These are phyloP conservation scores for Daldinia concentrica DNA, from an alignment of 495 filamentous ascomycete species.

Conservation along the genomic window DNA sequence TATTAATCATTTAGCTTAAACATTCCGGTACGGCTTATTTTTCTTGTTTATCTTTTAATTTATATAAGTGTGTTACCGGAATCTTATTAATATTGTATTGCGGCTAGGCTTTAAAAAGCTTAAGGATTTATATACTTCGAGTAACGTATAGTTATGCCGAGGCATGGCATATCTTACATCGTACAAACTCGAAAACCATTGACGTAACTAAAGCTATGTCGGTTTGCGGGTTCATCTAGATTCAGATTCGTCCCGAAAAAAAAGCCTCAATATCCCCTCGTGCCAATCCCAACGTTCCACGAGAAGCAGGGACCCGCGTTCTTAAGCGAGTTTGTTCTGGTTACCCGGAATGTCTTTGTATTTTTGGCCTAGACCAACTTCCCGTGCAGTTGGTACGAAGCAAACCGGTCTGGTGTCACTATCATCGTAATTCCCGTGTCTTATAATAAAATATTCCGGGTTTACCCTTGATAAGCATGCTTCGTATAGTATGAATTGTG, in stretches of 20 bases:
- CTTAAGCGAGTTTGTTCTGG: not conserved
- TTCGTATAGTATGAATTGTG: not conserved
- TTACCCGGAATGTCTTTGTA: not conserved
- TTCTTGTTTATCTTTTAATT: too few species aligned
- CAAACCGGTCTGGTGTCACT: not conserved
- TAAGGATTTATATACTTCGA: too few species aligned
- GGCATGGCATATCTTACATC: not conserved
- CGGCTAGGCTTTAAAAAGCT: too few species aligned
- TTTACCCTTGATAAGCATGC: not conserved
- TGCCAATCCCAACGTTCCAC: not conserved
- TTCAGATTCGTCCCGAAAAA: not conserved
- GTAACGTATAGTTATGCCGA: not conserved
- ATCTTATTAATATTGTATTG: too few species aligned
- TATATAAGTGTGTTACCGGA: too few species aligned
- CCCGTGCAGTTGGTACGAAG: not conserved
- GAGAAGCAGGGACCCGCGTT: not conserved
- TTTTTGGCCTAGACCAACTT: not conserved
- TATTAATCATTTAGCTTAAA: too few species aligned
- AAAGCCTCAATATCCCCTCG: not conserved
- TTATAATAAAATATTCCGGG: not conserved
- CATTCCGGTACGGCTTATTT: too few species aligned
- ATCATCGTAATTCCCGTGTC: not conserved
- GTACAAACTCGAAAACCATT: not conserved
- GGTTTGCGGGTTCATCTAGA: not conserved
- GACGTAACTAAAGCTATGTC: not conserved